Conservation (phyloP, 345 rosid genomes). For the Cochlearia excelsa region DNA sequence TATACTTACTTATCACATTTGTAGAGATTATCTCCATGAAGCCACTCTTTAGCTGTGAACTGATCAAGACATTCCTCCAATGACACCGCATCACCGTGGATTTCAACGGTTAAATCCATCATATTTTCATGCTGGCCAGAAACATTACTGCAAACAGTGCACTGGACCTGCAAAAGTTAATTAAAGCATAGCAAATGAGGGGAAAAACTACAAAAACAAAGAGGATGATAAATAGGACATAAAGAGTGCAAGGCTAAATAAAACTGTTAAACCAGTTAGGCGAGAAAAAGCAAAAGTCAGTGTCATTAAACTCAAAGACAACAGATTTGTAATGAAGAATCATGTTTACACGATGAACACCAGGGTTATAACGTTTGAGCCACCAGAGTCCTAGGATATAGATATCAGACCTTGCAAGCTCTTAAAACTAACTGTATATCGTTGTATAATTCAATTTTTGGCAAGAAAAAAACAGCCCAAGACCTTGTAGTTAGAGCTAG, state of each 20-base stretch:
- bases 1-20: slow-evolving; percentile 77
- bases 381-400: neutral
- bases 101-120: slow-evolving; percentile 97
- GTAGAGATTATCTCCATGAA: slow-evolving; percentile 96
- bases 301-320: neutral
- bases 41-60: slow-evolving; percentile 81
- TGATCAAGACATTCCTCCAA: slow-evolving; percentile 97
- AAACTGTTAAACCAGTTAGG: neutral
- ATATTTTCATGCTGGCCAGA: slow-evolving; percentile 92
- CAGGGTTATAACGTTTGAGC: neutral
- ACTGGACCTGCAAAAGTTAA: slow-evolving; percentile 58
- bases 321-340: neutral
- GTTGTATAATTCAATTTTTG: neutral
- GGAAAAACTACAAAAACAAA: slow-evolving; percentile 9
- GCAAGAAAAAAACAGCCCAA: neutral
- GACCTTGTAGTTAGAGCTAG: slow-evolving; percentile 2
- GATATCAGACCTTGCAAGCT: neutral
- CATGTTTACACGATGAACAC: neutral
- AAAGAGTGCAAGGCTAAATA: neutral
- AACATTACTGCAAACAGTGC: slow-evolving; percentile 62
- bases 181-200: slow-evolving; percentile 8
- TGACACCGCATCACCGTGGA: slow-evolving; percentile 82
- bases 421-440: neutral
- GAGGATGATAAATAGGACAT: neutral
- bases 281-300: neutral